These are phyloP conservation scores for Gracilaria domingensis DNA, from an alignment of 23 red algal genomes.

Conservation along the genomic window DNA sequence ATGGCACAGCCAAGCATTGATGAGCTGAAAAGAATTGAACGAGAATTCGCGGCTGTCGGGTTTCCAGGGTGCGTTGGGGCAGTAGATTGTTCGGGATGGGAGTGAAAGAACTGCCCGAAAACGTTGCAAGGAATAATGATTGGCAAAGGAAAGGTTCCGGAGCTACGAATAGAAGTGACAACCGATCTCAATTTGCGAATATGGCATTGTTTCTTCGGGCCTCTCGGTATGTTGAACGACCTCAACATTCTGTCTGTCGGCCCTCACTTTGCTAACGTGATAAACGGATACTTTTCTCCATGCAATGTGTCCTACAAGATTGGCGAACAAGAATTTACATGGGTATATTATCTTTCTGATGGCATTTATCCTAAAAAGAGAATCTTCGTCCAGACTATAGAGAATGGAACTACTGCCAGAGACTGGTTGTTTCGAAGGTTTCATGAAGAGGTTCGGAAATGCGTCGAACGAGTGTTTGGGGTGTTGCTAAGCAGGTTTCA, in stretches of 20 bases:
- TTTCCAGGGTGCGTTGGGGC: slow-evolving; percentile 21
- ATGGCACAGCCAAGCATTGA: not conserved
- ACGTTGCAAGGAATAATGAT: slow-evolving; percentile 42
- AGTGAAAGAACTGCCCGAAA: slow-evolving; percentile 36
- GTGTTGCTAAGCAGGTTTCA: slow-evolving; percentile 34
- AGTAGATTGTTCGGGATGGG: slow-evolving; percentile 20
- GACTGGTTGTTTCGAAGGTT: not conserved
- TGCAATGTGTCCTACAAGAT: slow-evolving; percentile 2
- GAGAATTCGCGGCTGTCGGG: slow-evolving; percentile 1
- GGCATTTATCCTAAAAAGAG: slow-evolving; percentile 52
- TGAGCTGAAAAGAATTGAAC: not conserved
- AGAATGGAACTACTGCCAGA: not conserved
- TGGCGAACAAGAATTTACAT: not conserved
- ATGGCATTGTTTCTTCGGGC: slow-evolving; percentile 29
- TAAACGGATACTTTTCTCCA: slow-evolving; percentile 16
- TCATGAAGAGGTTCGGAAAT: not conserved
- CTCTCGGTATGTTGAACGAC: slow-evolving; percentile 15
- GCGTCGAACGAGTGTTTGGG: slow-evolving; percentile 47
- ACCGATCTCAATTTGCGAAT: slow-evolving; percentile 24
- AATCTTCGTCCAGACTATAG: slow-evolving; percentile 23
- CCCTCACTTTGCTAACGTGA: not conserved
- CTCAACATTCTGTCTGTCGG: slow-evolving; percentile 24
- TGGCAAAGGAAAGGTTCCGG: slow-evolving; percentile 5
- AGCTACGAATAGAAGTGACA: slow-evolving; percentile 33
- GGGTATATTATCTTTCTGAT: slow-evolving; percentile 43